phyloP scores from a whole-genome alignment of 2,329 filamentous ascomycete genomes.

The Zymoseptoria crescenta region DNA sequence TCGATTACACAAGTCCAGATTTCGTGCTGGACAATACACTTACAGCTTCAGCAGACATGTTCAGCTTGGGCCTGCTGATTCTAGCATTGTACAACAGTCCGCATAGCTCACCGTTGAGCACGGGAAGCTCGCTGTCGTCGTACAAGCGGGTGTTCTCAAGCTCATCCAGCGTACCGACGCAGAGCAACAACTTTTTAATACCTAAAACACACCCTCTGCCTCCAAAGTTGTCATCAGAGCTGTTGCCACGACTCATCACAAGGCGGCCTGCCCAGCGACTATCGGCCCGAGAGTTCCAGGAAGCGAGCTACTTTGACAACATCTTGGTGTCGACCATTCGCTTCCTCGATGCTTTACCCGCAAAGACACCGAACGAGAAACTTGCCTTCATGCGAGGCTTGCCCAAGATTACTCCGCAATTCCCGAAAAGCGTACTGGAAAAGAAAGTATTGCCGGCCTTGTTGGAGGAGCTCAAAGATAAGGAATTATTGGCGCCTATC shows the following conservation, averaged over 20 bases:
- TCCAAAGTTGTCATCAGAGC: constrained; percentile 63
- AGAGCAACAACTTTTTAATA: constrained; percentile 70
- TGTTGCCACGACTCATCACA: constrained; percentile 80
- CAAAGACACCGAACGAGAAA: constrained; percentile 88
- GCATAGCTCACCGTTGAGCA: constrained; percentile 76
- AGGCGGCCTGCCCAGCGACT: constrained; percentile 79
- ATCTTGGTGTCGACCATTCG: constrained; percentile 92
- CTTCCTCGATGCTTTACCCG: constrained; percentile 83
- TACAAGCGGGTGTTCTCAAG: constrained; percentile 81
- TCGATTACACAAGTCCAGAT: constrained; percentile 92
- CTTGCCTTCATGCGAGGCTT: constrained; percentile 84
- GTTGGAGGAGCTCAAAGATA: constrained; percentile 89
- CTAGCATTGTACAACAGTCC: constrained; percentile 92
- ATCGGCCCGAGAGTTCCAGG: constrained; percentile 83
- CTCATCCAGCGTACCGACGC: constrained; percentile 68
- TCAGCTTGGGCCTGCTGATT: constrained; percentile 82
- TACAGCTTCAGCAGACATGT: constrained; percentile 79
- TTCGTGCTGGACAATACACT: constrained; percentile 88
- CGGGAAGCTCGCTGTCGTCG: constrained; percentile 68
- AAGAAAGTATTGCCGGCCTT: constrained; percentile 87
- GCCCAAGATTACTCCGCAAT: constrained; percentile 78
- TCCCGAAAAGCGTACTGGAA: constrained; percentile 87
- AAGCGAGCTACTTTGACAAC: constrained; percentile 95
- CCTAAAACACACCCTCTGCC: constrained; percentile 67
- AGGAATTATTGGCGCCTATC: constrained; percentile 74